phyloP scores from a whole-genome alignment of 1,284 basidiomycete genomes.

The Peniophora sp. region DNA sequence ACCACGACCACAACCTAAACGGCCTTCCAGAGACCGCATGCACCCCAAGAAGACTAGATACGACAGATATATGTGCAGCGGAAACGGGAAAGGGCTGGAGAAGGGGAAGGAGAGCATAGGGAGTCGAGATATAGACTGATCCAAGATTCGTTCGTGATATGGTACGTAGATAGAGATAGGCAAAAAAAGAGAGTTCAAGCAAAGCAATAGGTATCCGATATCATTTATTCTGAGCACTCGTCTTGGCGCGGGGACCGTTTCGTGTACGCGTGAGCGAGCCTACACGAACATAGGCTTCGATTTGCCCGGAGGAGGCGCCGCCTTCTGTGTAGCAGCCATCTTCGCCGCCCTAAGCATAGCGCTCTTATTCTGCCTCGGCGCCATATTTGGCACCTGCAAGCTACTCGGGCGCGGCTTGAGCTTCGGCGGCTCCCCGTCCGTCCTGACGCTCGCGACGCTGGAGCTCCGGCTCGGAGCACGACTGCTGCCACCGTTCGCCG shows the following conservation, averaged over 20 bases:
- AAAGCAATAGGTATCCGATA: conserved; percentile 1
- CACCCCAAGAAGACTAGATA: no score
- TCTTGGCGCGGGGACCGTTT: no score
- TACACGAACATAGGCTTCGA: conserved; percentile 1
- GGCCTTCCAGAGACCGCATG: no score
- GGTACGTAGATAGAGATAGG: no score
- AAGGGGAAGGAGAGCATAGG: no score
- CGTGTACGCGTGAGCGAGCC: no score
- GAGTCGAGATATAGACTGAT: no score
- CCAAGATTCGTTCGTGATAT: no score
- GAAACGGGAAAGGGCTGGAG: no score
- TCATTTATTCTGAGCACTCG: background rate
- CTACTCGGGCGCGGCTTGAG: conserved; percentile 46
- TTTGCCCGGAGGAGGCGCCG: conserved; percentile 6
- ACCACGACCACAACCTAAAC: no score
- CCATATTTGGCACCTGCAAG: conserved; percentile 47
- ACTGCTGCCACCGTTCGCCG: conserved; percentile 9
- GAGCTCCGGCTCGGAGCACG: conserved; percentile 9
- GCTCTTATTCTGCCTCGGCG: conserved; percentile 65
- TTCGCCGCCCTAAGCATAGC: conserved; percentile 67
- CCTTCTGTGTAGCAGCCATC: conserved; percentile 27
- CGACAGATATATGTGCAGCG: no score
- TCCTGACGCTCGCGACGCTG: conserved; percentile 7
- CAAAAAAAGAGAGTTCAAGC: conserved; percentile 1
- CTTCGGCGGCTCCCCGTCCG: conserved; percentile 12